Evolutionary conservation across 164 flowering plant species (phyloP).

Genomic region (Macadamia tetraphylla): DNA sequence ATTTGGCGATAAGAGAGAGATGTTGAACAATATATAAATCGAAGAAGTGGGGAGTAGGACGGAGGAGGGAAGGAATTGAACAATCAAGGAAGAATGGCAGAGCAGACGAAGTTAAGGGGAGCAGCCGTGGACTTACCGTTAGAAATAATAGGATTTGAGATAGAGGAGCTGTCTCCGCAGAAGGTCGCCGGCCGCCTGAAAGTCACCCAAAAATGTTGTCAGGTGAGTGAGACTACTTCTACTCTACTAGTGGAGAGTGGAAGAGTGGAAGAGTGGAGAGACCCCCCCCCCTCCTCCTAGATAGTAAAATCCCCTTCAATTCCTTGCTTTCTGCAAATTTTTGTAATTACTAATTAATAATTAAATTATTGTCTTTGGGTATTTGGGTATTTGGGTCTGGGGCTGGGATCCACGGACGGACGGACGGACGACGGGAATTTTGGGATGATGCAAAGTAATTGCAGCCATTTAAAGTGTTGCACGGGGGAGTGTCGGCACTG

Average conservation of each 20-base stretch:
- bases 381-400: too few relatives aligned
- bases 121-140: conserved; percentile 51
- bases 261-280: background rate
- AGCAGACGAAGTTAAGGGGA: conserved; percentile 12
- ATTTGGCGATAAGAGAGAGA: too few relatives aligned
- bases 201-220: conserved; percentile 52
- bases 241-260: too few relatives aligned
- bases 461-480: conserved; percentile 68
- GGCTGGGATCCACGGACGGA: background rate
- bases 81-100: too few relatives aligned
- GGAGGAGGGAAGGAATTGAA: too few relatives aligned
- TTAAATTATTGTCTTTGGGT: too few relatives aligned
- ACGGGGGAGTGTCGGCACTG: conserved; percentile 74
- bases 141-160: conserved; percentile 49
- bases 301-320: background rate
- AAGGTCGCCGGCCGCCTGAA: conserved; percentile 52
- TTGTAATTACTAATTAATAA: too few relatives aligned
- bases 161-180: conserved; percentile 42
- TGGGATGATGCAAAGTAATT: background rate
- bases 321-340: background rate
- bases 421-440: background rate
- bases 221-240: conserved; percentile 27
- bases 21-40: too few relatives aligned
- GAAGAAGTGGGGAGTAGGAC: too few relatives aligned
- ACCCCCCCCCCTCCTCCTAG: background rate